These are phyloP conservation scores for Globisporangium spinosum DNA, from an alignment of 352 stramenopile species.

Conservation along the genomic window DNA sequence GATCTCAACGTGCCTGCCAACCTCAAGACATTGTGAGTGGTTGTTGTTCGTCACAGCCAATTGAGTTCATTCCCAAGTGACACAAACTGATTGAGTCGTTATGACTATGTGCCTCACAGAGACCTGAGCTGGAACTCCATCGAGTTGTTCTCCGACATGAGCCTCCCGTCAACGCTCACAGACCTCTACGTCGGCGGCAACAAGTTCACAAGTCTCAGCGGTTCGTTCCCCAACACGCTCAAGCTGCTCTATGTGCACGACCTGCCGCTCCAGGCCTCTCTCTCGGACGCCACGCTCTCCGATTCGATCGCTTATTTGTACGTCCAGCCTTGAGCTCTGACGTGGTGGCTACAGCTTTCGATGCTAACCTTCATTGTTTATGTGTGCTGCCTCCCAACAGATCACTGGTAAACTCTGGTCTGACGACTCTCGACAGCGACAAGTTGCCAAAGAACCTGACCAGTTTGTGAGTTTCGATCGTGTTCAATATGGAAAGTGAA, in stretches of 20 bases:
- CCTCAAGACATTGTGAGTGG: constrained; percentile 37
- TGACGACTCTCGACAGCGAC: constrained; percentile 38
- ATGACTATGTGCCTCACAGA: constrained; percentile 8
- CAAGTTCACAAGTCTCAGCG: constrained; percentile 53
- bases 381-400: constrained; percentile 11
- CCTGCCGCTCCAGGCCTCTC: constrained; percentile 32
- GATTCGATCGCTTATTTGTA: constrained; percentile 39
- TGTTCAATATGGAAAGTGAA: neutral
- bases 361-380: neutral
- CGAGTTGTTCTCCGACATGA: constrained; percentile 55
- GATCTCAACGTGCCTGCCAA: constrained; percentile 36
- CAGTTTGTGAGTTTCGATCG: constrained; percentile 40
- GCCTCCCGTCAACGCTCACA: constrained; percentile 40
- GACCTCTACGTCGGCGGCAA: constrained; percentile 68
- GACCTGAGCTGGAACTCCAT: constrained; percentile 69
- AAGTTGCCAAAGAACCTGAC: constrained; percentile 43
- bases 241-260: constrained; percentile 73
- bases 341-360: too few relatives aligned
- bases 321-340: neutral
- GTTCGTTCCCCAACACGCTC: constrained; percentile 42
- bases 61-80: neutral
- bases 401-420: constrained; percentile 38
- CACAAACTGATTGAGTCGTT: neutral
- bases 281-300: constrained; percentile 43
- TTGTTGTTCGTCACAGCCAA: neutral